Percentiles rank a stretch among this genome's conserved stretches.
phyloP scores from a whole-genome alignment of 2,329 filamentous ascomycete species.

The Fusarium sp. region DNA sequence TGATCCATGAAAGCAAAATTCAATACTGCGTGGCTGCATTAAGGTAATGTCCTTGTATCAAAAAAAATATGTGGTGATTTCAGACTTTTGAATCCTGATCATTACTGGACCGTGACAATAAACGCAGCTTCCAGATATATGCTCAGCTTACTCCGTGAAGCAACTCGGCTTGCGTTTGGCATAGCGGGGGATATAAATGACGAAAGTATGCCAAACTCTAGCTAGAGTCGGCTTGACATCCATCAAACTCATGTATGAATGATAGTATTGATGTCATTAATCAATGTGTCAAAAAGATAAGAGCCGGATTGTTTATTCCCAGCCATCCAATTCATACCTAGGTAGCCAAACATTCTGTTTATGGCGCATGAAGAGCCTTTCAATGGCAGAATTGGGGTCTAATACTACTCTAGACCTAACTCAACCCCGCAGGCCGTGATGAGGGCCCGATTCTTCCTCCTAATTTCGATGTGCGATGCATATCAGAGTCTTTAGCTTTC shows the following conservation, averaged over 20 bases:
- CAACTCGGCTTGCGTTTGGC: too few species aligned
- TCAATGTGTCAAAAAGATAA: constrained; percentile 4
- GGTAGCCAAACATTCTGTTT: neutral
- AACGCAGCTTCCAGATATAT: too few species aligned
- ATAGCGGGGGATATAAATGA: too few species aligned
- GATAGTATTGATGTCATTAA: neutral
- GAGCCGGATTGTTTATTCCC: constrained; percentile 1
- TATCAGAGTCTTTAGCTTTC: constrained; percentile 19
- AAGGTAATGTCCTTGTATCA: too few species aligned
- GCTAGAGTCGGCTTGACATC: neutral
- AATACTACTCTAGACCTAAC: constrained; percentile 1
- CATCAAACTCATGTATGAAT: neutral
- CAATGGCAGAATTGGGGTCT: neutral
- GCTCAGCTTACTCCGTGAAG: too few species aligned
- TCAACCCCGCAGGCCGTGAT: constrained; percentile 13
- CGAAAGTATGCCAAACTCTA: too few species aligned
- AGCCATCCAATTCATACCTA: constrained; percentile 22
- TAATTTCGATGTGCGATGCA: constrained; percentile 24
- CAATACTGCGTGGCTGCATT: too few species aligned
- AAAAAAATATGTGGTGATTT: too few species aligned
- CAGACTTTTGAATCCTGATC: too few species aligned
- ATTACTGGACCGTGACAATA: too few species aligned
- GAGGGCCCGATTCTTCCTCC: constrained; percentile 24
- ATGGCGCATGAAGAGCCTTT: neutral
- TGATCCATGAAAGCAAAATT: neutral